A percentile compares a stretch with the other conserved stretches of the same genome.
Conservation (phyloP, 192 early-diverging fungal species). For the Dissophora globulifera region DNA sequence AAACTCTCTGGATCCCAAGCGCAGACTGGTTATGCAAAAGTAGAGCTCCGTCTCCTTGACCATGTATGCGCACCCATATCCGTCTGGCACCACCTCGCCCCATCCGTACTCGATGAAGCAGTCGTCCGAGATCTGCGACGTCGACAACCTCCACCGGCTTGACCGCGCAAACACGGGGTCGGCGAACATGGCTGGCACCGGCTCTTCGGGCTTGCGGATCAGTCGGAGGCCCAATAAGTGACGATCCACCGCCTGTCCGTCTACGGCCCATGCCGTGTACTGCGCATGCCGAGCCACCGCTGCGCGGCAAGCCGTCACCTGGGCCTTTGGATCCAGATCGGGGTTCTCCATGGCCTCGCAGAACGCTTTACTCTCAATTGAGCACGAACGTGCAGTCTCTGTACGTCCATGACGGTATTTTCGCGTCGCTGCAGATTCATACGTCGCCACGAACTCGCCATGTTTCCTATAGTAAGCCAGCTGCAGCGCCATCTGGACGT, state of each 20-base stretch:
- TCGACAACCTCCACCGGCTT: conserved; percentile 79
- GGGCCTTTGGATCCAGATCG: conserved; percentile 45
- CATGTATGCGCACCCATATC: conserved; percentile 92
- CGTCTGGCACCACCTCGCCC: conserved; percentile 85
- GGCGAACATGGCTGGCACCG: conserved; percentile 54
- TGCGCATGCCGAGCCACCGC: conserved; percentile 74
- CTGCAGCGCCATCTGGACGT: conserved; percentile 90
- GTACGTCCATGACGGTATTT: conserved; percentile 88
- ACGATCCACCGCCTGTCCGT: conserved; percentile 84
- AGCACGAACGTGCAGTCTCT: conserved; percentile 86
- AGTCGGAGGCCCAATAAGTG: conserved; percentile 86
- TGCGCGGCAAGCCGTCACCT: conserved; percentile 62
- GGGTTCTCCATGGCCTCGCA: conserved; percentile 70
- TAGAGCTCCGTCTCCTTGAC: conserved; percentile 65
- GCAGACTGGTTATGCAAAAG: conserved; percentile 73
- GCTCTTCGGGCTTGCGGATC: conserved; percentile 51
- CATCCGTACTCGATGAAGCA: conserved; percentile 64
- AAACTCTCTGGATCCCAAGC: conserved; percentile 56
- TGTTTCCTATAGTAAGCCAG: conserved; percentile 85
- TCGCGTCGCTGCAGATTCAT: conserved; percentile 88
- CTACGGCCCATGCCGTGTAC: conserved; percentile 75
- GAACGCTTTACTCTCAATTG: conserved; percentile 76
- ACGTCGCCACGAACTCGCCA: conserved; percentile 70
- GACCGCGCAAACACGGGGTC: conserved; percentile 77
- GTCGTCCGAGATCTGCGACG: conserved; percentile 57